Evolutionary conservation across 2,329 filamentous ascomycete genomes (phyloP).

Genomic region (Camillea tinctor): DNA sequence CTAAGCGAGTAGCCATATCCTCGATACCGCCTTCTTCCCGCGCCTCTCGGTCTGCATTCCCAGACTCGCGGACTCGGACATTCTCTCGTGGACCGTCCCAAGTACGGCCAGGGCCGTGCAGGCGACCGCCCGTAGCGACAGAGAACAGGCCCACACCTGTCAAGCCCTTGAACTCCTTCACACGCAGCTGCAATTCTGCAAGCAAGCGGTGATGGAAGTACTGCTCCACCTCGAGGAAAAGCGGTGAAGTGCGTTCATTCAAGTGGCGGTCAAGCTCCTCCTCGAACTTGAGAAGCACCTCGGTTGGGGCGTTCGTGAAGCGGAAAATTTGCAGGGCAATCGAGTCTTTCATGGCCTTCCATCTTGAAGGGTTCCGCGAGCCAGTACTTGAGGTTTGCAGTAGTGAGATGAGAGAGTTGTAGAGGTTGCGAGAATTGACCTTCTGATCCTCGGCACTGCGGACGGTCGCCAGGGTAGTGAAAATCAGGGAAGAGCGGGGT

Average conservation of each 20-base stretch:
- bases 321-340: constrained; percentile 60
- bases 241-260: constrained; percentile 40
- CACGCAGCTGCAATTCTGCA: constrained; percentile 46
- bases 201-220: constrained; percentile 50
- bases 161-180: constrained; percentile 52
- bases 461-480: constrained; percentile 38
- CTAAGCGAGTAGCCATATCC: constrained; percentile 73
- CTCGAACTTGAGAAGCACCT: constrained; percentile 49
- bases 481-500: constrained; percentile 46
- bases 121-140: constrained; percentile 51
- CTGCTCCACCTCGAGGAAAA: constrained; percentile 50
- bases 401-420: constrained; percentile 53
- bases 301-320: constrained; percentile 50
- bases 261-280: constrained; percentile 47
- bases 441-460: constrained; percentile 40
- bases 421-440: constrained; percentile 47
- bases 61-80: constrained; percentile 26
- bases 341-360: constrained; percentile 52
- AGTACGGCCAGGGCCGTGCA: constrained; percentile 37
- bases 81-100: constrained; percentile 33
- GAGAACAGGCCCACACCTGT: constrained; percentile 55
- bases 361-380: constrained; percentile 44
- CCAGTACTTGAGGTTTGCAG: constrained; percentile 50
- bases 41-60: constrained; percentile 36
- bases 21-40: constrained; percentile 55